Evolutionary conservation across 2,329 filamentous ascomycete genomes (phyloP).

Genomic region (Ophiognomonia clavigignenti-juglandacearum): DNA sequence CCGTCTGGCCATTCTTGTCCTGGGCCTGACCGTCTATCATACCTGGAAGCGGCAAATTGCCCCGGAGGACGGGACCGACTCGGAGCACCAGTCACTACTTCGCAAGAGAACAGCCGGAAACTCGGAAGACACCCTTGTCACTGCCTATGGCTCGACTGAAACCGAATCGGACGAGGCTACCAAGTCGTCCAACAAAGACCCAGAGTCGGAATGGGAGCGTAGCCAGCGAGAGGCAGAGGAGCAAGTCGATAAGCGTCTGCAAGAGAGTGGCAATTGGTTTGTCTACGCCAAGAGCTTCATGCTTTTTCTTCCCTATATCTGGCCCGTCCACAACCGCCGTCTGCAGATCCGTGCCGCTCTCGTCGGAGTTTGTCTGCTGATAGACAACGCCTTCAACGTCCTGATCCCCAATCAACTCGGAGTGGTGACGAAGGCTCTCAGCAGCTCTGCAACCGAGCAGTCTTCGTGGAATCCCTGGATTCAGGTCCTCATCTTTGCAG

Average conservation of each 20-base stretch:
- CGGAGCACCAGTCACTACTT: conserved; percentile 56
- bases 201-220: conserved; percentile 51
- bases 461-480: conserved; percentile 44
- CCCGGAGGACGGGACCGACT: conserved; percentile 34
- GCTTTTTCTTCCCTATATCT: conserved; percentile 75
- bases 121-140: conserved; percentile 18
- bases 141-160: conserved; percentile 13
- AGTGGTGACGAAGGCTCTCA: conserved; percentile 68
- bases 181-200: conserved; percentile 26
- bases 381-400: conserved; percentile 68
- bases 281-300: conserved; percentile 71
- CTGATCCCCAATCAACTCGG: conserved; percentile 78
- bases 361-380: conserved; percentile 64
- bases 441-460: conserved; percentile 26
- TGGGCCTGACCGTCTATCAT: conserved; percentile 31
- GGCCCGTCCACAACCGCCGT: conserved; percentile 61
- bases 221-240: conserved; percentile 49
- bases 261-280: conserved; percentile 72
- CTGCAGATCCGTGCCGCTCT: conserved; percentile 65
- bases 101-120: conserved; percentile 28
- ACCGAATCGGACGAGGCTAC: conserved; percentile 12
- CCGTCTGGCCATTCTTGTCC: conserved; percentile 29
- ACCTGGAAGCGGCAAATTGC: conserved; percentile 16
- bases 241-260: conserved; percentile 62
- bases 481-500: conserved; percentile 47